Evolutionary conservation across 768 basidiomycete genomes (phyloP).

Genomic region (Boletus pseudo-olivaceus): DNA sequence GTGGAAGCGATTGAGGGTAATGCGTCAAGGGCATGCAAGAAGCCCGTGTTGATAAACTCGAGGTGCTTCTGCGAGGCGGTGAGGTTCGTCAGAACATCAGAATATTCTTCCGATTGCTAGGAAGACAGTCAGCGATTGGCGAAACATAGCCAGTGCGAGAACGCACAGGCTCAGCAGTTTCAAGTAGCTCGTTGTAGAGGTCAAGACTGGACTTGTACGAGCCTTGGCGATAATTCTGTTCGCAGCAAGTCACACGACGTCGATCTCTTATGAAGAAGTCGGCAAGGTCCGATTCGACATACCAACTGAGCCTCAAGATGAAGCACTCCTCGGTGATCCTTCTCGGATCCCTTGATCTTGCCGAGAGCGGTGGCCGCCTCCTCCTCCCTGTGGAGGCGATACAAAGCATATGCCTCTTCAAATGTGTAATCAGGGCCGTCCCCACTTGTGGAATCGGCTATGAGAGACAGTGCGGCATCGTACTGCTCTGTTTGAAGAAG

Average conservation of each 20-base stretch:
- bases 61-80: conserved; percentile 77
- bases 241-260: conserved; percentile 9
- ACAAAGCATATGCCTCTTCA: conserved; percentile 80
- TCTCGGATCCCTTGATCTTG: conserved; percentile 41
- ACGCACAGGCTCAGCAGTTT: conserved; percentile 73
- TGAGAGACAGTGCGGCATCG: conserved; percentile 58
- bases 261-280: conserved; percentile 21
- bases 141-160: conserved; percentile 7
- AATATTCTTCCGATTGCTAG: conserved; percentile 82
- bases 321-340: conserved; percentile 56
- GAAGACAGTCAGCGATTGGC: conserved; percentile 6
- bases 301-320: conserved; percentile 91
- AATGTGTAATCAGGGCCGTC: conserved; percentile 37
- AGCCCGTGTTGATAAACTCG: conserved; percentile 76
- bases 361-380: conserved; percentile 59
- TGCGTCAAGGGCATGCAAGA: conserved; percentile 58
- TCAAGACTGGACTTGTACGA: conserved; percentile 70
- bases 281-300: conserved; percentile 26
- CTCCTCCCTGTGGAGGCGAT: conserved; percentile 73
- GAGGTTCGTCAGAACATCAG: conserved; percentile 84
- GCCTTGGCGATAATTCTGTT: conserved; percentile 74
- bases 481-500: conserved; percentile 87
- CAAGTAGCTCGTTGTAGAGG: conserved; percentile 77
- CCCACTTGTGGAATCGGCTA: conserved; percentile 29
- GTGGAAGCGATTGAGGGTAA: conserved; percentile 51